Percentiles rank a stretch among this genome's conserved stretches.
These are phyloP conservation scores for Paecilomyces dactylethromorphus DNA, from an alignment of 2,329 filamentous ascomycete species.

Conservation along the genomic window DNA sequence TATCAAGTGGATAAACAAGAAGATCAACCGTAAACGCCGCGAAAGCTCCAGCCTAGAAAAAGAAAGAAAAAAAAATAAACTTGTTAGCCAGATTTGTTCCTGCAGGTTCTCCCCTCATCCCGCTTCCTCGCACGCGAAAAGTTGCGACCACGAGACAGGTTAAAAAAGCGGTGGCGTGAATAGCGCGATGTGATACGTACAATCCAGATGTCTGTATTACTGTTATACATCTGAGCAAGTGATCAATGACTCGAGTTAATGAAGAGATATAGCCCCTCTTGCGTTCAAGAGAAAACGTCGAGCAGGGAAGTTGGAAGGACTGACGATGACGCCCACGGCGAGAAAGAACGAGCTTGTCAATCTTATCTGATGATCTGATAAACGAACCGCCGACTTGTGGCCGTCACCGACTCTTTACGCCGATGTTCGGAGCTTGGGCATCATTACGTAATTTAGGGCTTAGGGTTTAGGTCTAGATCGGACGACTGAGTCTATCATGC, in stretches of 20 bases:
- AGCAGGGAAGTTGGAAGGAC: background rate
- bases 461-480: background rate
- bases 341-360: background rate
- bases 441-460: slow-evolving; percentile 5
- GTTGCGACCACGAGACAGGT: background rate
- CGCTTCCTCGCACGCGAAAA: background rate
- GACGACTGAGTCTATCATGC: background rate
- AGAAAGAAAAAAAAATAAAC: background rate
- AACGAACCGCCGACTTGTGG: slow-evolving; percentile 1
- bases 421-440: background rate
- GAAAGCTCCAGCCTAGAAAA: slow-evolving; percentile 65
- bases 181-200: slow-evolving; percentile 32
- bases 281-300: background rate
- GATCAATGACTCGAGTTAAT: background rate
- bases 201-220: slow-evolving; percentile 51
- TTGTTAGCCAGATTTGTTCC: background rate
- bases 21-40: slow-evolving; percentile 83
- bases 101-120: background rate
- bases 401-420: background rate
- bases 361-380: slow-evolving; percentile 3
- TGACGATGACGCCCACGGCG: background rate
- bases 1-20: slow-evolving; percentile 81
- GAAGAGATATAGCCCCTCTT: background rate
- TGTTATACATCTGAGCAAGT: slow-evolving; percentile 39
- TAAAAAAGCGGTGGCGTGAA: background rate